These are phyloP conservation scores for Ceratobasidium sp. DNA, from an alignment of 1,284 basidiomycete species.

Conservation along the genomic window DNA sequence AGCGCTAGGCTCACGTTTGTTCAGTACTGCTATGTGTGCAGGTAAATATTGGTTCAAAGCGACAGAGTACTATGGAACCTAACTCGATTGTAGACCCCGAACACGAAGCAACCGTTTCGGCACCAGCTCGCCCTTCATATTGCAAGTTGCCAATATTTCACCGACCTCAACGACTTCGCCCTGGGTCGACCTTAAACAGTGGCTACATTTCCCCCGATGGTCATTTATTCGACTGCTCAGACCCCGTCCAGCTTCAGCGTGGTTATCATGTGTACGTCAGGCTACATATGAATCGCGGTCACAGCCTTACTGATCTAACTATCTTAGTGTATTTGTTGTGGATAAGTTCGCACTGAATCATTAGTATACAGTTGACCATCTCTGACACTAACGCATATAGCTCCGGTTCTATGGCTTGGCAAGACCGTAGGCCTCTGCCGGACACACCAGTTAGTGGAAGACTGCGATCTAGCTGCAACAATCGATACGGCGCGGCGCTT, in stretches of 20 bases:
- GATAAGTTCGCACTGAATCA: slow-evolving; percentile 59
- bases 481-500: slow-evolving; percentile 70
- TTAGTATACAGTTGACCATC: neutral
- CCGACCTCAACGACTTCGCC: slow-evolving; percentile 54
- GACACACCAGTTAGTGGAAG: slow-evolving; percentile 62
- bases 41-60: slow-evolving; percentile 55
- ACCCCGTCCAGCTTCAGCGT: slow-evolving; percentile 67
- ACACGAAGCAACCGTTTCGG: slow-evolving; percentile 60
- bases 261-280: slow-evolving; percentile 67
- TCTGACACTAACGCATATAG: slow-evolving; percentile 49
- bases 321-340: slow-evolving; percentile 66
- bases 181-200: slow-evolving; percentile 48
- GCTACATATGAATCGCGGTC: neutral
- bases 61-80: neutral
- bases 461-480: slow-evolving; percentile 60
- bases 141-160: slow-evolving; percentile 71
- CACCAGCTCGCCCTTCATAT: slow-evolving; percentile 65
- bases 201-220: slow-evolving; percentile 71
- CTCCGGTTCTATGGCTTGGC: slow-evolving; percentile 66
- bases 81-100: slow-evolving; percentile 61
- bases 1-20: neutral
- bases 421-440: slow-evolving; percentile 62
- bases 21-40: slow-evolving; percentile 68
- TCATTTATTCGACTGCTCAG: slow-evolving; percentile 67
- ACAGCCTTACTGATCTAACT: neutral